Evolutionary conservation across 805 yeast species (phyloP).

Genomic region (Kluyveromyces lactis): DNA sequence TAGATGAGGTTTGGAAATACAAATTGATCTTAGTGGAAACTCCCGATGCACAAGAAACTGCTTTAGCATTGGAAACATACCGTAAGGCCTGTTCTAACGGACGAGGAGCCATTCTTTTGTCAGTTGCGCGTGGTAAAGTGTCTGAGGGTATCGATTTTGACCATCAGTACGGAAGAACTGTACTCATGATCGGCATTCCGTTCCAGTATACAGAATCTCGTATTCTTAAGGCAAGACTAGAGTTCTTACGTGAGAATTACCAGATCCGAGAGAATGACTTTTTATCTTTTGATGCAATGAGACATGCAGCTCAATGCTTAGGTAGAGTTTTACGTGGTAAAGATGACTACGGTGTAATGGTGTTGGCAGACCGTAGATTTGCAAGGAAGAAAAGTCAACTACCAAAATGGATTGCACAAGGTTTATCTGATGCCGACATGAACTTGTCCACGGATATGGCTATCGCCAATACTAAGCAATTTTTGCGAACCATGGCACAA

Average conservation of each 20-base stretch:
- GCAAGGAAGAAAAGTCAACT: slow-evolving; percentile 76
- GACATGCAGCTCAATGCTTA: slow-evolving; percentile 98
- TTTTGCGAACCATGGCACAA: slow-evolving; percentile 88
- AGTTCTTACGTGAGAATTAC: slow-evolving; percentile 85
- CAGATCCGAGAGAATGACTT: slow-evolving; percentile 92
- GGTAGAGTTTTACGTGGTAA: slow-evolving; percentile 97
- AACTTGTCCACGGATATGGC: slow-evolving; percentile 97
- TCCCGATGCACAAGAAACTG: slow-evolving; percentile 98
- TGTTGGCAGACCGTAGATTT: slow-evolving; percentile 89
- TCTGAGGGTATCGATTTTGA: slow-evolving; percentile 99
- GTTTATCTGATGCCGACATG: slow-evolving; percentile 80
- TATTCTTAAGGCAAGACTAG: slow-evolving; percentile 88
- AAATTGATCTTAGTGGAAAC: slow-evolving; percentile 93
- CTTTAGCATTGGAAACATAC: slow-evolving; percentile 90
- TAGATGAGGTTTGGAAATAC: slow-evolving; percentile 98
- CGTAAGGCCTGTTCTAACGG: slow-evolving; percentile 96
- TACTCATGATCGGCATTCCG: slow-evolving; percentile 97
- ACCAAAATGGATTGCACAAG: slow-evolving; percentile 97
- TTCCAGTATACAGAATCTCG: slow-evolving; percentile 98
- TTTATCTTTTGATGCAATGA: slow-evolving; percentile 96
- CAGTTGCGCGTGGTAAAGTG: slow-evolving; percentile 98
- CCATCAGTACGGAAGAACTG: slow-evolving; percentile 96
- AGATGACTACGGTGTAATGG: slow-evolving; percentile 98
- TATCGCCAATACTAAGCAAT: slow-evolving; percentile 85
- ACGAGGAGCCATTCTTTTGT: slow-evolving; percentile 89